Conservation (phyloP, 345 rosid genomes). For the Eucalyptus polybractea region DNA sequence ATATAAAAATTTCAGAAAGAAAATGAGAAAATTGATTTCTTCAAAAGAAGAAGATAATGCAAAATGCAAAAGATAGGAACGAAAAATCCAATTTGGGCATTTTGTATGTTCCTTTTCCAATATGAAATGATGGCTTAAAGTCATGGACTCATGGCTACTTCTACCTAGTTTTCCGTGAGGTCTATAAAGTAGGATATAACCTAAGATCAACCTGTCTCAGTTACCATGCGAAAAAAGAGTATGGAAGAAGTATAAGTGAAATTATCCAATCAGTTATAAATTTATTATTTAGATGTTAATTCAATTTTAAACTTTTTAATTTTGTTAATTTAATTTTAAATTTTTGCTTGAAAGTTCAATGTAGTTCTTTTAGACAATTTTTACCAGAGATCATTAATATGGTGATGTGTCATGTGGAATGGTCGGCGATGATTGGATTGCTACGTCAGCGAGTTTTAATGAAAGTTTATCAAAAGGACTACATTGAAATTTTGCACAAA, state of each 20-base stretch:
- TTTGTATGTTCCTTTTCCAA: not conserved
- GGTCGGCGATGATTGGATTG: too few relatives aligned
- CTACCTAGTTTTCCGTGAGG: not conserved
- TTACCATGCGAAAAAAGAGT: not conserved
- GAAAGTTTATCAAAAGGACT: too few relatives aligned
- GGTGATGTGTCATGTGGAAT: too few relatives aligned
- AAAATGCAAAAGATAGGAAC: not conserved
- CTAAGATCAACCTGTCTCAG: not conserved
- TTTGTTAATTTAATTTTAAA: not conserved
- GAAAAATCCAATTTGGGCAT: not conserved
- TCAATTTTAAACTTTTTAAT: accelerated
- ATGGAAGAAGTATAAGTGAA: not conserved
- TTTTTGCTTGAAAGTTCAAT: too few relatives aligned
- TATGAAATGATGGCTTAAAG: not conserved
- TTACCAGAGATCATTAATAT: too few relatives aligned
- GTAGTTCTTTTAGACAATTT: too few relatives aligned
- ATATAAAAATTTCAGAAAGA: not conserved
- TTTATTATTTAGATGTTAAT: not conserved
- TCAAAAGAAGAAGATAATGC: not conserved
- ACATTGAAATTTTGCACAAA: not conserved
- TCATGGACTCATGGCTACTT: not conserved
- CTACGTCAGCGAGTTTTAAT: too few relatives aligned
- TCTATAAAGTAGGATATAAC: not conserved
- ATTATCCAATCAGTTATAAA: not conserved
- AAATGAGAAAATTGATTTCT: not conserved